Evolutionary conservation across 805 yeast genomes (phyloP).

Genomic region (Starmerella kuoi): DNA sequence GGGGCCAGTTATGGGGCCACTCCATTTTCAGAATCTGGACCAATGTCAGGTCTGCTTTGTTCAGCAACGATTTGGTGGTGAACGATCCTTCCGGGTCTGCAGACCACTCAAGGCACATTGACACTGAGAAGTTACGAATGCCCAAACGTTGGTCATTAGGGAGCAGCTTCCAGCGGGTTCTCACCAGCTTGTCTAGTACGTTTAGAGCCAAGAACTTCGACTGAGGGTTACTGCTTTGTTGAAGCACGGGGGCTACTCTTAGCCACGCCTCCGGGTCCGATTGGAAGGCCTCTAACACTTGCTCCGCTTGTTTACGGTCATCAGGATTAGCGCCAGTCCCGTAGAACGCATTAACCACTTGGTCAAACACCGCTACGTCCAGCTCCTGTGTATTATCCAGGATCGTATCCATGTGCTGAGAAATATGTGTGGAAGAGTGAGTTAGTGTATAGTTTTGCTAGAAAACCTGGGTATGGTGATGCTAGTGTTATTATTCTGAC

Average conservation of each 20-base stretch:
- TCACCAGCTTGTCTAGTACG: slow-evolving; percentile 77
- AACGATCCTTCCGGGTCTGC: slow-evolving; percentile 65
- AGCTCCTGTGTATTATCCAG: slow-evolving; percentile 77
- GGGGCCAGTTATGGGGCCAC: slow-evolving; percentile 99
- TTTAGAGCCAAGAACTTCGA: slow-evolving; percentile 86
- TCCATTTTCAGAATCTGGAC: slow-evolving; percentile 94
- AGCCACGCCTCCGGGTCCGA: slow-evolving; percentile 95
- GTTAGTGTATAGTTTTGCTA: neutral
- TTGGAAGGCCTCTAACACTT: slow-evolving; percentile 46
- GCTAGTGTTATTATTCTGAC: neutral
- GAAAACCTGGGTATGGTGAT: neutral
- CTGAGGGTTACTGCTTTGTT: slow-evolving; percentile 62
- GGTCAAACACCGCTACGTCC: slow-evolving; percentile 68
- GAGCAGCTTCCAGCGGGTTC: slow-evolving; percentile 84
- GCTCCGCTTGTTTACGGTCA: slow-evolving; percentile 35
- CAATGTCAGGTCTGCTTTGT: slow-evolving; percentile 84
- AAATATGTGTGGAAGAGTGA: neutral
- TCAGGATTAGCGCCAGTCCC: slow-evolving; percentile 45
- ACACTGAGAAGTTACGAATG: slow-evolving; percentile 83
- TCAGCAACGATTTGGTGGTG: slow-evolving; percentile 68
- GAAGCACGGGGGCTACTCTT: slow-evolving; percentile 77
- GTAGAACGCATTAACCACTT: slow-evolving; percentile 74
- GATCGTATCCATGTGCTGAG: slow-evolving; percentile 58
- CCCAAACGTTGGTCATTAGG: slow-evolving; percentile 85
- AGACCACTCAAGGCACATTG: slow-evolving; percentile 85